These are phyloP conservation scores for Beta lomatogona DNA, from an alignment of 179 eudicot genomes.

Conservation along the genomic window DNA sequence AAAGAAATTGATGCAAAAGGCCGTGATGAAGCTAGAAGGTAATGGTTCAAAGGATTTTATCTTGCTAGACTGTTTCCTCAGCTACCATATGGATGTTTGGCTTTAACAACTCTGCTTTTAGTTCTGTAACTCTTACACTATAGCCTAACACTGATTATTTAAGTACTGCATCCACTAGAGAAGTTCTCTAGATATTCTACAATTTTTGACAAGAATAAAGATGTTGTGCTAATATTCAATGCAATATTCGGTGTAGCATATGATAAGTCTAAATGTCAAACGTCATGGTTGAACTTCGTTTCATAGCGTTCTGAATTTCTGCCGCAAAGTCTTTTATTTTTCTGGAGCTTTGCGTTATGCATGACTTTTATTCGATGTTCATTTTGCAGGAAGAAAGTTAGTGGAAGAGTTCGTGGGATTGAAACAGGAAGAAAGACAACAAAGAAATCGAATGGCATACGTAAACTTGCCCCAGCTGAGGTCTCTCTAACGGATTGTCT, in stretches of 20 bases:
- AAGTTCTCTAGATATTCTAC: not conserved
- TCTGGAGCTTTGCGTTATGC: not conserved
- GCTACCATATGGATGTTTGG: not conserved
- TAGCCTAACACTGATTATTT: too few species aligned
- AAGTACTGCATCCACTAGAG: not conserved
- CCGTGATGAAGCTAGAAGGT: slow-evolving; percentile 74
- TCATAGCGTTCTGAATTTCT: not conserved
- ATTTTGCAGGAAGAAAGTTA: slow-evolving; percentile 63
- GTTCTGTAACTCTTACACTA: not conserved
- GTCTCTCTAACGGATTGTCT: slow-evolving; percentile 32
- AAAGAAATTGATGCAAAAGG: slow-evolving; percentile 89
- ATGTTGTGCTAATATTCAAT: not conserved
- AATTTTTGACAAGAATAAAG: not conserved
- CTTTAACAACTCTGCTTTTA: not conserved
- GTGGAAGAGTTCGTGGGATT: slow-evolving; percentile 65
- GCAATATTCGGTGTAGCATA: not conserved
- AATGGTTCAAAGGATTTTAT: slow-evolving; percentile 1
- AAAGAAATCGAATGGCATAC: slow-evolving; percentile 57
- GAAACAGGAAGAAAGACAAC: slow-evolving; percentile 56
- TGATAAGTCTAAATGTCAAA: not conserved
- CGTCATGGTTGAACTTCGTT: not conserved
- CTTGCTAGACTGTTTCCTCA: not conserved
- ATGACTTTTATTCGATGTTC: not conserved
- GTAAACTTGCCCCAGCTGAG: slow-evolving; percentile 69
- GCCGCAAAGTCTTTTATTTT: not conserved